These are phyloP conservation scores for Coniochaeta pulveracea DNA, from an alignment of 2,329 filamentous ascomycete species.

Conservation along the genomic window DNA sequence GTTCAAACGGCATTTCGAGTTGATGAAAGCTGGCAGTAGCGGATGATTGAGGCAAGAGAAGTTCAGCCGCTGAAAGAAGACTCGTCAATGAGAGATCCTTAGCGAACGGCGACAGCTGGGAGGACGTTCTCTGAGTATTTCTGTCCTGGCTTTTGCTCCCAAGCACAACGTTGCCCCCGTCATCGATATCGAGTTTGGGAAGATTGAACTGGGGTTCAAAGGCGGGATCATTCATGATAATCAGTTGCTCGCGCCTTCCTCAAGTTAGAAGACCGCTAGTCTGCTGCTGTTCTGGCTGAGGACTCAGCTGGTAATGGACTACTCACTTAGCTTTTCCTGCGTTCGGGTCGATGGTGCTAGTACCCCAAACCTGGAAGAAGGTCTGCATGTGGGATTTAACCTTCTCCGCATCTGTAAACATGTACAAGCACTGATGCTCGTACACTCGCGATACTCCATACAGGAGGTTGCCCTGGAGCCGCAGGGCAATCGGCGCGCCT, in stretches of 20 bases:
- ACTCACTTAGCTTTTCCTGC: slow-evolving; percentile 62
- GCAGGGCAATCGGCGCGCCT: slow-evolving; percentile 76
- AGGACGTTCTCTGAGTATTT: slow-evolving; percentile 24
- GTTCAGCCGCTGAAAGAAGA: slow-evolving; percentile 6
- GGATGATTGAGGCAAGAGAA: slow-evolving; percentile 8
- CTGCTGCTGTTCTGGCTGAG: neutral
- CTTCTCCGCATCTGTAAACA: slow-evolving; percentile 68
- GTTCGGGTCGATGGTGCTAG: slow-evolving; percentile 54
- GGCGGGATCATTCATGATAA: slow-evolving; percentile 70
- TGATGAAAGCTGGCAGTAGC: slow-evolving; percentile 7
- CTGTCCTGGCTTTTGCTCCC: slow-evolving; percentile 24
- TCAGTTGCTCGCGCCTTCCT: slow-evolving; percentile 59
- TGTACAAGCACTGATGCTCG: slow-evolving; percentile 75
- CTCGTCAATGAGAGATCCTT: slow-evolving; percentile 17
- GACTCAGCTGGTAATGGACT: neutral
- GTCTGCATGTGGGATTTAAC: slow-evolving; percentile 63
- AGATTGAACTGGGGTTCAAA: slow-evolving; percentile 60
- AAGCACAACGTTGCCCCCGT: slow-evolving; percentile 19
- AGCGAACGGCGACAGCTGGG: slow-evolving; percentile 33
- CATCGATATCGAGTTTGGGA: slow-evolving; percentile 40
- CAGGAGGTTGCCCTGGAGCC: slow-evolving; percentile 80
- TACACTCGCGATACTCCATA: slow-evolving; percentile 81
- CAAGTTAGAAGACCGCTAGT: slow-evolving; percentile 5
- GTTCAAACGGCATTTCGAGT: slow-evolving; percentile 8
- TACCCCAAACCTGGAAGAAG: slow-evolving; percentile 47